Conservation (phyloP, 225 moss, liverwort and hornwort genomes). For the Climacium dendroides region DNA sequence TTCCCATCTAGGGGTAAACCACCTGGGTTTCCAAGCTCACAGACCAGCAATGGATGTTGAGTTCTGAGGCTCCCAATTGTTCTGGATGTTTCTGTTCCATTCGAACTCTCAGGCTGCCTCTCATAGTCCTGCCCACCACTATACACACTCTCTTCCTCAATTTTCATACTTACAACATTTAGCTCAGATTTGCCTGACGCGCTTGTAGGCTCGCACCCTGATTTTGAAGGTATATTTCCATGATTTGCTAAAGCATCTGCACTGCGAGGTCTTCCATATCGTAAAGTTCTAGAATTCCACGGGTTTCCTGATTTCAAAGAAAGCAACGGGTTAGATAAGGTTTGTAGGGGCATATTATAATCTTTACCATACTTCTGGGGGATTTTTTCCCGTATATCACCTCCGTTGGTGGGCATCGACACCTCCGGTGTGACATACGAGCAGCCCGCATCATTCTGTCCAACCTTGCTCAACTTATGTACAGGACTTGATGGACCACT, state of each 20-base stretch:
- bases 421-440: not conserved
- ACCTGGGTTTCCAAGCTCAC: slow-evolving; percentile 11
- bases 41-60: not conserved
- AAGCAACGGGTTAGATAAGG: not conserved
- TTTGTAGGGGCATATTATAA: not conserved
- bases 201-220: not conserved
- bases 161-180: not conserved
- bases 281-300: slow-evolving; percentile 3
- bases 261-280: not conserved
- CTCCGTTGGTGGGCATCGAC: not conserved
- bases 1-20: not conserved
- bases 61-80: not conserved
- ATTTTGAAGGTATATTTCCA: not conserved
- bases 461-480: not conserved
- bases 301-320: not conserved
- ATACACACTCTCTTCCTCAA: not conserved
- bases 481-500: not conserved
- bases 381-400: not conserved
- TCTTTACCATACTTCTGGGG: not conserved
- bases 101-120: not conserved
- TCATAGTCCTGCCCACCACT: not conserved
- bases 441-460: not conserved
- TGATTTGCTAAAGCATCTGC: not conserved
- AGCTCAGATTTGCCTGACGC: not conserved
- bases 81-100: not conserved